Conservation (phyloP, 2,329 filamentous ascomycete genomes). For the Venturia nashicola region DNA sequence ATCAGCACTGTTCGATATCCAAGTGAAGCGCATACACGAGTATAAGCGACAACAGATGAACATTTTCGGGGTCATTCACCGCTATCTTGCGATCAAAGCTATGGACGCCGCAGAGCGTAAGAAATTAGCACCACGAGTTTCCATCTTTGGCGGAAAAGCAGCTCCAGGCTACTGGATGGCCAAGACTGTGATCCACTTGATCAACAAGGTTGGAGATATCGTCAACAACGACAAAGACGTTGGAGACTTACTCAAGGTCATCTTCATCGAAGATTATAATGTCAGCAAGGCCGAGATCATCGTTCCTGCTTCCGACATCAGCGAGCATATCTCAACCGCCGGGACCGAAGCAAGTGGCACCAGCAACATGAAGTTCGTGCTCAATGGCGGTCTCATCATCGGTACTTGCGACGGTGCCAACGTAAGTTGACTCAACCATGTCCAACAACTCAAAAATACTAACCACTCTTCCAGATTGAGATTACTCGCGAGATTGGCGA, state of each 20-base stretch:
- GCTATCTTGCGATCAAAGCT: conserved; percentile 79
- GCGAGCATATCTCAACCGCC: conserved; percentile 96
- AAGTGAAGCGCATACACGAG: conserved; percentile 98
- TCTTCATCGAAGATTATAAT: conserved; percentile 97
- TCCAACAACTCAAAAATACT: neutral
- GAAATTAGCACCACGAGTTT: conserved; percentile 77
- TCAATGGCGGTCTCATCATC: conserved; percentile 95
- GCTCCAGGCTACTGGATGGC: conserved; percentile 99
- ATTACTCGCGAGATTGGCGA: conserved; percentile 96
- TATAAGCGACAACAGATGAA: conserved; percentile 99
- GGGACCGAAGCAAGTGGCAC: conserved; percentile 83
- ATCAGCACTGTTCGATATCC: conserved; percentile 81
- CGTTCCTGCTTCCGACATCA: conserved; percentile 84
- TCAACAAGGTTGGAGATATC: conserved; percentile 81
- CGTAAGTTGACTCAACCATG: conserved; percentile 41
- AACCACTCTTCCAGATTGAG: conserved; percentile 52
- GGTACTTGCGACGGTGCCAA: conserved; percentile 97
- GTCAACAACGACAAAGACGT: conserved; percentile 89
- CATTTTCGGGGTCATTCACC: conserved; percentile 94
- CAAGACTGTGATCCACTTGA: conserved; percentile 93
- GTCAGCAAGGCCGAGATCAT: conserved; percentile 99
- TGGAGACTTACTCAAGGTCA: conserved; percentile 88
- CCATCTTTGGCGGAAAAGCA: conserved; percentile 95
- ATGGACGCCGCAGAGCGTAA: conserved; percentile 75
- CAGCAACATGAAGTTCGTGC: conserved; percentile 99